phyloP scores from a whole-genome alignment of 768 basidiomycete genomes.

The Suillus tomentosus region DNA sequence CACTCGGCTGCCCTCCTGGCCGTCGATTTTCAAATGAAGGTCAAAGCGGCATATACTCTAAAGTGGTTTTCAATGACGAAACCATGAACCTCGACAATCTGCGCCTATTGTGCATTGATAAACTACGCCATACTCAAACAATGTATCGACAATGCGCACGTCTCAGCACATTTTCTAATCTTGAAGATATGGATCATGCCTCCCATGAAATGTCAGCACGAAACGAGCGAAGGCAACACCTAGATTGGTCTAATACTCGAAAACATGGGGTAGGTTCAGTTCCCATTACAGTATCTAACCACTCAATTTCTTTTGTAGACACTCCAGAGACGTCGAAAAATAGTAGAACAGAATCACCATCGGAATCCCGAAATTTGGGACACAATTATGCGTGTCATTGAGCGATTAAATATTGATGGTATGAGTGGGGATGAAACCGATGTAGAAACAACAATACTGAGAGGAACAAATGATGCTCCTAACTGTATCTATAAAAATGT shows the following conservation, averaged over 20 bases:
- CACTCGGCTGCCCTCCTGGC: background rate
- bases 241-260: background rate
- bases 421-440: slow-evolving; percentile 18
- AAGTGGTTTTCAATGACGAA: background rate
- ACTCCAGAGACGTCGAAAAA: background rate
- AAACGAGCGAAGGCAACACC: background rate
- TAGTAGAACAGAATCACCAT: slow-evolving; percentile 5
- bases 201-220: background rate
- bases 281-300: too few species aligned
- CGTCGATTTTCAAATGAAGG: background rate
- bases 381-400: background rate
- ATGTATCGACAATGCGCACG: background rate
- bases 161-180: background rate
- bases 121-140: slow-evolving; percentile 1
- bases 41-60: background rate
- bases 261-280: slow-evolving; percentile 5
- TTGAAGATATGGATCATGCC: background rate
- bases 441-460: too few species aligned
- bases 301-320: slow-evolving; percentile 9
- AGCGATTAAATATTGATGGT: slow-evolving; percentile 6
- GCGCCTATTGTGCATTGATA: background rate
- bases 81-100: slow-evolving; percentile 1
- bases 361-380: slow-evolving; percentile 8
- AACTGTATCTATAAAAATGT: too few species aligned
- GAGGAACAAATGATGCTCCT: too few species aligned